Conservation (phyloP, 1,284 basidiomycete species). For the Ustilago vetiveriae region DNA sequence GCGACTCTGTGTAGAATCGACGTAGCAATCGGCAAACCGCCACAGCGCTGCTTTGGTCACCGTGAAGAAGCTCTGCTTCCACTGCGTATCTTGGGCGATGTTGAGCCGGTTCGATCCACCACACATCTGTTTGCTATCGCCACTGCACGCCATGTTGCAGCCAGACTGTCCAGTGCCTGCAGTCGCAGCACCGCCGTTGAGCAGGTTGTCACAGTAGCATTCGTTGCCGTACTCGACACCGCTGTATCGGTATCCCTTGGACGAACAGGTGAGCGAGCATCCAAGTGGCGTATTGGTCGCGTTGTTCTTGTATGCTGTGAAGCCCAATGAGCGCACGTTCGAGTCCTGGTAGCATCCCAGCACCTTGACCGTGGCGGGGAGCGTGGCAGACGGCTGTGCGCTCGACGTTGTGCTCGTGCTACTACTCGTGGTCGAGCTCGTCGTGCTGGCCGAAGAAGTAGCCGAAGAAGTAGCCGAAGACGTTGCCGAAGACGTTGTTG, state of each 20-base stretch:
- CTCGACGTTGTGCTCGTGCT: slow-evolving; percentile 1
- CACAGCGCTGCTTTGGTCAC: slow-evolving; percentile 7
- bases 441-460: background rate
- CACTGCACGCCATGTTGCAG: slow-evolving; percentile 19
- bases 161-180: slow-evolving; percentile 3
- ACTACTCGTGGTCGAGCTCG: background rate
- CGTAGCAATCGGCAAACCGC: slow-evolving; percentile 22
- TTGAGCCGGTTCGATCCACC: slow-evolving; percentile 20
- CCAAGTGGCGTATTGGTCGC: slow-evolving; percentile 19
- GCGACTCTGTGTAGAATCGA: slow-evolving; percentile 1
- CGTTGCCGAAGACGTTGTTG: no score
- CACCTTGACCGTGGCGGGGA: slow-evolving; percentile 11
- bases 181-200: slow-evolving; percentile 3
- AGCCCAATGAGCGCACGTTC: slow-evolving; percentile 18
- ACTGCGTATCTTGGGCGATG: slow-evolving; percentile 15
- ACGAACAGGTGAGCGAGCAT: slow-evolving; percentile 53
- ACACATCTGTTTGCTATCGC: slow-evolving; percentile 12
- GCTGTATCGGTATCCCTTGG: slow-evolving; percentile 51
- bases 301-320: slow-evolving; percentile 5
- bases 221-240: slow-evolving; percentile 58
- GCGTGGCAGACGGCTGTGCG: background rate
- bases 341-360: slow-evolving; percentile 45
- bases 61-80: slow-evolving; percentile 27
- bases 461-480: background rate
- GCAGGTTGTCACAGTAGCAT: slow-evolving; percentile 57